Conservation (phyloP, 768 basidiomycete species). For the Lactifluus piperatus region DNA sequence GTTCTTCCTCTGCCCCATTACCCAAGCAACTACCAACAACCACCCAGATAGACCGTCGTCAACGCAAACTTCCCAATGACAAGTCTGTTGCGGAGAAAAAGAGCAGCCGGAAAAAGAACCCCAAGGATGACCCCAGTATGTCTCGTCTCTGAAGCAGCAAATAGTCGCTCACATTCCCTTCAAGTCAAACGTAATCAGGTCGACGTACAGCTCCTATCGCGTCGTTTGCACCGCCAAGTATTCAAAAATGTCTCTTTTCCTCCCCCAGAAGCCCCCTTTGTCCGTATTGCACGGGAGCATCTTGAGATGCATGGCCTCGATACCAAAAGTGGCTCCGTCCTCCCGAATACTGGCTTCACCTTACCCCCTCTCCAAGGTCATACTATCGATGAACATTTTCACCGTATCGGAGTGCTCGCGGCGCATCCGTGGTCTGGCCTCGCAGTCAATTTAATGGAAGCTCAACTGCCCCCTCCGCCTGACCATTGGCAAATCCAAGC, state of each 20-base stretch:
- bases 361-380: conserved; percentile 78
- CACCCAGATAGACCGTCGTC: not conserved
- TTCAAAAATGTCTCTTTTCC: conserved; percentile 66
- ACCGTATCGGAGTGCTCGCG: conserved; percentile 57
- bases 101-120: not conserved
- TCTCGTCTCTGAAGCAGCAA: not conserved
- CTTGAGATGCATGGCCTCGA: conserved; percentile 76
- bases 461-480: conserved; percentile 53
- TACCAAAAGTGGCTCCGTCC: conserved; percentile 66
- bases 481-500: conserved; percentile 46
- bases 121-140: conserved; percentile 1
- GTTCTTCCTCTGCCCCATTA: not conserved
- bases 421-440: conserved; percentile 75
- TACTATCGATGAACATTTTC: conserved; percentile 84
- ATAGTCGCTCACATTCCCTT: not conserved
- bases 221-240: conserved; percentile 70
- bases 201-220: conserved; percentile 90
- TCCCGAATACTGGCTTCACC: conserved; percentile 72
- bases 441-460: conserved; percentile 46
- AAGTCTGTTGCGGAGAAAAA: conserved; percentile 1
- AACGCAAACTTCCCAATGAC: not conserved
- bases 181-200: conserved; percentile 67
- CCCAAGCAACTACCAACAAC: not conserved
- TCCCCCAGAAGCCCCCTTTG: conserved; percentile 45
- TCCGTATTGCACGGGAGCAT: conserved; percentile 75